These are phyloP conservation scores for Juncus effusus DNA, from an alignment of 176 grass and related monocot genomes.

Conservation along the genomic window DNA sequence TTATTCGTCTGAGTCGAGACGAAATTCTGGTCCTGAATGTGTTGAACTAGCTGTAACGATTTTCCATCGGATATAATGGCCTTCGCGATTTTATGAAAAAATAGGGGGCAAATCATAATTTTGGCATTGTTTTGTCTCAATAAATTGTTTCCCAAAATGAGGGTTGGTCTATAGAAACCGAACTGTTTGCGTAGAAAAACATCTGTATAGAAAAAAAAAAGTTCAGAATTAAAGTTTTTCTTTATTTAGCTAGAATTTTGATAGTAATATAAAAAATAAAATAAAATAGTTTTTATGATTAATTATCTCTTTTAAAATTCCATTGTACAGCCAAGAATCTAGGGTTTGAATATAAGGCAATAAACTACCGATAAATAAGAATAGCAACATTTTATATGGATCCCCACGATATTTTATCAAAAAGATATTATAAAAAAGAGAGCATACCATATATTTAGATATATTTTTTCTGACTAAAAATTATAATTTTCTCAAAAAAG, in stretches of 20 bases:
- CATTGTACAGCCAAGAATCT: constrained; percentile 96
- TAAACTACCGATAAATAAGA: constrained; percentile 63
- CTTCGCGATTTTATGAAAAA: constrained; percentile 64
- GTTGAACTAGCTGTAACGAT: constrained; percentile 86
- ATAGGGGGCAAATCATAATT: constrained; percentile 48
- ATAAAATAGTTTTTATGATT: too few relatives aligned
- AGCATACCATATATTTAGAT: background rate
- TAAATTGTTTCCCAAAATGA: constrained; percentile 96
- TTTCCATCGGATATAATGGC: constrained; percentile 89
- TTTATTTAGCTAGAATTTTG: background rate
- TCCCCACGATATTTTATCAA: constrained; percentile 48
- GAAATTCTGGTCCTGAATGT: constrained; percentile 42
- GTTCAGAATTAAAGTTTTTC: background rate
- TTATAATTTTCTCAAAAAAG: too few relatives aligned
- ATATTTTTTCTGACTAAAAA: too few relatives aligned
- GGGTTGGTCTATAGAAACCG: constrained; percentile 70
- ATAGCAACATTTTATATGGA: constrained; percentile 76
- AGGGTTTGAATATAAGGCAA: constrained; percentile 85
- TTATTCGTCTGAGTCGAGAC: constrained; percentile 24
- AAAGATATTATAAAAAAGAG: too few relatives aligned
- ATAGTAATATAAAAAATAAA: background rate
- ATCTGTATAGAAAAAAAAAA: constrained; percentile 42
- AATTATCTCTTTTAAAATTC: constrained; percentile 90
- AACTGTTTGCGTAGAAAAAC: constrained; percentile 79
- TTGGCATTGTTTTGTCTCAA: constrained; percentile 45